Conservation (phyloP, 2,329 filamentous ascomycete genomes). For the Phialocephala sp. region DNA sequence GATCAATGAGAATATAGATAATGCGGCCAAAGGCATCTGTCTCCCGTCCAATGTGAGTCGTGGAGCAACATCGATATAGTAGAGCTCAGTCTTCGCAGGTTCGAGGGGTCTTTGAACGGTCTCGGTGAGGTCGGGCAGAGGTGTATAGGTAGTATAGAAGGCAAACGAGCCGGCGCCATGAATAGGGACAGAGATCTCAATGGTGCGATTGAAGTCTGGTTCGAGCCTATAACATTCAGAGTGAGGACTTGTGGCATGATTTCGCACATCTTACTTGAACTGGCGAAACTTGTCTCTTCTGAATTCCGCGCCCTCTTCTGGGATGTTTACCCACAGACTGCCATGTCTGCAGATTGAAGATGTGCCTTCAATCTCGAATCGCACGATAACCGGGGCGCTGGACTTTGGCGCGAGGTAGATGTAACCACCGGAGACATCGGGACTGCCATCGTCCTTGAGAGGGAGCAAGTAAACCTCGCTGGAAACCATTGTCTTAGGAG, state of each 20-base stretch:
- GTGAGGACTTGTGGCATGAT: neutral
- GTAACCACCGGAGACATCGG: conserved; percentile 86
- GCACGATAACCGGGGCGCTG: conserved; percentile 75
- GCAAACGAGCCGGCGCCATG: conserved; percentile 84
- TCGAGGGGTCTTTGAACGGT: conserved; percentile 53
- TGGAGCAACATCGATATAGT: conserved; percentile 95
- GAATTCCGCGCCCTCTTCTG: conserved; percentile 76
- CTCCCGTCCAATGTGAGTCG: conserved; percentile 75
- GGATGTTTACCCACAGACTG: conserved; percentile 96
- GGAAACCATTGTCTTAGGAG: conserved; percentile 66
- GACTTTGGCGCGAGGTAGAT: conserved; percentile 84
- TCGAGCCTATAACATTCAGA: conserved; percentile 64
- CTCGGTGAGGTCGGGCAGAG: conserved; percentile 74
- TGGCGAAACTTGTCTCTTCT: conserved; percentile 80
- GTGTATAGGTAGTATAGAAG: conserved; percentile 92
- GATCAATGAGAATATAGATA: conserved; percentile 91
- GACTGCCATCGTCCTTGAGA: conserved; percentile 91
- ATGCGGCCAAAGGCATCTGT: conserved; percentile 79
- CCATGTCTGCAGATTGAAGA: conserved; percentile 95
- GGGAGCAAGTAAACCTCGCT: conserved; percentile 85
- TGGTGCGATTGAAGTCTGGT: conserved; percentile 90
- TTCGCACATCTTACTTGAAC: conserved; percentile 72
- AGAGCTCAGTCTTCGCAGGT: conserved; percentile 73
- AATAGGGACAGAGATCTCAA: conserved; percentile 89
- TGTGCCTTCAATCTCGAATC: conserved; percentile 91